Base-by-base conservation (phyloP, 2,329 filamentous ascomycete genomes). In the Nannizziopsis arthrosporioides region DNA sequence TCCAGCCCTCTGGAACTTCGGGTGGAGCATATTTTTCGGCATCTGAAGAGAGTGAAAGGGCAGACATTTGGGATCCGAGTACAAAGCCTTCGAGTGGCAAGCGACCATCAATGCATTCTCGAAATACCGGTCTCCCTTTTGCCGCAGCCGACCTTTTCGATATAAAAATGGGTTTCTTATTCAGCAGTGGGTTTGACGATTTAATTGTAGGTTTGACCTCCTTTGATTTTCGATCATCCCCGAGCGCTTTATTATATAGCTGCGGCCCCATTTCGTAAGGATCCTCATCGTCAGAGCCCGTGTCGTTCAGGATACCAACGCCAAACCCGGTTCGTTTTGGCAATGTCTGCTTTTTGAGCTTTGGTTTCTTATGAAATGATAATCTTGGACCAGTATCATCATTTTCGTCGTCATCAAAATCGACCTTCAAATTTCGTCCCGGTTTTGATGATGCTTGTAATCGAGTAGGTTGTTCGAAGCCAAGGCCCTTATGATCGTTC, bases 221-320 rank as follows among this genome's bases (percentile, higher is more conserved):
- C 62, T 86, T 89, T 63, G 82, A 84, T 64, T 85, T 94, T 53
- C 89, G 83, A 0, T 82, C 84, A 14, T 86, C 88, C 51, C 95
- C 78, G 4, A 82, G 75, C 2, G 43, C 46, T 36, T 81, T 78
- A 57, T 85, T 94, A 65, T 94, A 94, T 62, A 95, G 93, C 55
- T 81, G 83, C 0, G 92, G 92, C 0, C 90, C 90, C 46, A 96
- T 82, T 50, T 90, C 85, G 61, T 94, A 96, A 0, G 87, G 85
- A 59, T 95, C 89, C 58, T 96, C 92, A 40, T 95, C 89, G 56
- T 96, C 92, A 3, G 90, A 95, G 9, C 88, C 89, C 15, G 82
- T 92, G 56, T 95, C 90, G 58, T 96, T 95, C 40, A 96, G 68
- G 1, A 95, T 74, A 0, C 90, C 90, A 11, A 94, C 82, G 0